These are phyloP conservation scores for Rhizomucor miehei DNA, from an alignment of 371 early-diverging fungal species.

Conservation along the genomic window DNA sequence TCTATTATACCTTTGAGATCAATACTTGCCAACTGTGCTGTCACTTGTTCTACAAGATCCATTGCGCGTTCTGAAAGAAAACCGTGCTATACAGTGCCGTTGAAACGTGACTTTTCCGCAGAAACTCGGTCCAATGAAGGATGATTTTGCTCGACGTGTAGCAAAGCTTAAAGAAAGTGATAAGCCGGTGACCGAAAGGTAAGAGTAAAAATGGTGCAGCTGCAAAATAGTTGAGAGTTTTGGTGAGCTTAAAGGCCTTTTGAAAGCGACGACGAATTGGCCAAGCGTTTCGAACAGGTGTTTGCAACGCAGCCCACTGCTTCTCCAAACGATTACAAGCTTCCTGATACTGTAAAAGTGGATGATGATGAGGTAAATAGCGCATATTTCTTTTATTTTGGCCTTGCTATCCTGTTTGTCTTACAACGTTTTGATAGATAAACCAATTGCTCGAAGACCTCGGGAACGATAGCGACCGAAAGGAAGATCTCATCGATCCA, in stretches of 20 bases:
- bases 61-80: background rate
- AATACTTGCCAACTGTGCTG: background rate
- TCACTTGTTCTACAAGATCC: slow-evolving; percentile 1
- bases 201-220: background rate
- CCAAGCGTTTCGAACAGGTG: slow-evolving; percentile 22
- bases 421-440: slow-evolving; percentile 14
- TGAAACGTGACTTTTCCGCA: too few relatives aligned
- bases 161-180: slow-evolving; percentile 6
- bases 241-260: background rate
- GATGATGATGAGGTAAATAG: slow-evolving; percentile 10
- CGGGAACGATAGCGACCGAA: slow-evolving; percentile 14
- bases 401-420: slow-evolving; percentile 1
- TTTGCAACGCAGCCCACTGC: slow-evolving; percentile 25
- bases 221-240: background rate
- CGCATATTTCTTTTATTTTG: background rate
- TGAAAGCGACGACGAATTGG: slow-evolving; percentile 24
- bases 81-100: too few relatives aligned
- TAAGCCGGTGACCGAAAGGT: slow-evolving; percentile 6
- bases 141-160: slow-evolving; percentile 9
- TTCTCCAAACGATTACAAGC: slow-evolving; percentile 8
- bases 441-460: slow-evolving; percentile 1
- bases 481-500: slow-evolving; percentile 13
- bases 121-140: too few relatives aligned
- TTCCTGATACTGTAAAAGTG: slow-evolving; percentile 19
- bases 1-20: background rate